Percentiles rank a stretch among this genome's conserved stretches.
Conservation (phyloP, 208 protist species). For the Crithidia bombi region DNA sequence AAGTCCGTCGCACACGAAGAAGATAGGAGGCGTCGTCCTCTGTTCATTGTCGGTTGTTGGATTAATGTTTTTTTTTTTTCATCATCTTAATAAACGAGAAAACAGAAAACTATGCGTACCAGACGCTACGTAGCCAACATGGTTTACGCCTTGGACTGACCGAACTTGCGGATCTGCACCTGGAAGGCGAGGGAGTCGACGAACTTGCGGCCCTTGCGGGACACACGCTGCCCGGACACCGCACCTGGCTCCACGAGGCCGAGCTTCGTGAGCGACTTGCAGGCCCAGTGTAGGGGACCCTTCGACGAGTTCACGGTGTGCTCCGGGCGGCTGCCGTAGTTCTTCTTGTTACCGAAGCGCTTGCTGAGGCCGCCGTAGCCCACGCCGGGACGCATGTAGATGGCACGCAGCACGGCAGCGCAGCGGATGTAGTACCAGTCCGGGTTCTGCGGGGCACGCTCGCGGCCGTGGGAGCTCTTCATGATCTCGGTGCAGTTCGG, state of each 20-base stretch:
- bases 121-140: conserved; percentile 14
- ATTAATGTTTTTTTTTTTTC: background rate
- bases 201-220: conserved; percentile 93
- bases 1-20: too few species aligned
- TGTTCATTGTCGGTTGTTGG: too few species aligned
- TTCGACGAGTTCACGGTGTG: conserved; percentile 86
- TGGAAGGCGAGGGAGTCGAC: conserved; percentile 95
- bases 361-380: conserved; percentile 95
- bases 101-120: conserved; percentile 11
- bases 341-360: conserved; percentile 94
- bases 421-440: conserved; percentile 99
- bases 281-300: conserved; percentile 93
- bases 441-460: conserved; percentile 96
- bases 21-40: too few species aligned
- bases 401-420: conserved; percentile 96
- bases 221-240: conserved; percentile 91
- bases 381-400: conserved; percentile 95
- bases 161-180: conserved; percentile 66
- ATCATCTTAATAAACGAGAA: conserved; percentile 2
- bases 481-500: conserved; percentile 97
- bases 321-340: conserved; percentile 86
- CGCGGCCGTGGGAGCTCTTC: conserved; percentile 96
- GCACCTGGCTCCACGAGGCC: conserved; percentile 90
- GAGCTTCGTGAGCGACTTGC: conserved; percentile 95
- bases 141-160: conserved; percentile 17